Evolutionary conservation across 495 filamentous ascomycete species (phyloP), one percentile per base, ranked within the genome.

Genomic region (Hyaloscypha variabilis): DNA sequence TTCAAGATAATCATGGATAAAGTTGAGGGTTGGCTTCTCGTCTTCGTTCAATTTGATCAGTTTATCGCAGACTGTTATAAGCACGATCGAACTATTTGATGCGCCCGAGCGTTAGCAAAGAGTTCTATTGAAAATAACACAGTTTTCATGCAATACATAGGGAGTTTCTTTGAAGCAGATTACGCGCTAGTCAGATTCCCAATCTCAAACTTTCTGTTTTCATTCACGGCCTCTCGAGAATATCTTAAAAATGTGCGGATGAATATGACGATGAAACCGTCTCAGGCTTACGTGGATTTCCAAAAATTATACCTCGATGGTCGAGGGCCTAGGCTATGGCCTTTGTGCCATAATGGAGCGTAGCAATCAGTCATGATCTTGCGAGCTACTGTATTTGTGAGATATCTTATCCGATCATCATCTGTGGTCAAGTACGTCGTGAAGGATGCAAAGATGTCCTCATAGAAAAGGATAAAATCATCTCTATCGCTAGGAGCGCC

Each of bases 1-100:
- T 66, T 81, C 78, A 25, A 86, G 75, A 64, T 82, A 86, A n/a
- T 76, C 77, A 61, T 82, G 77, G 36, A 86, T 81, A 28, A 79
- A 81, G 63, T 68, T 76, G 23, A 86, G 72, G 14, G 75, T 74
- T 28, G 54, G 17, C 46, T 68, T 73, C 51, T 76, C 67, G 8
- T 80, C 74, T 19, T 75, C 75, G 34, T 75, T 77, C 8, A 79
- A 74, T 23, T 75, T 63, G 30, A 77, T 76, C 19, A 79, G 72
- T 64, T 77, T 79, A 42, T 85, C 81, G 55, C 79, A 83, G 59
- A 86, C 77, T 30, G 78, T 77, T 36, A 77, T 75, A 28, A 86
- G 67, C 39, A 85, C 79, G 14, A 81, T 75, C 3, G 82, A 82
- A 55, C 82, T 84, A 31, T 19, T 2, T 63, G 25, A 59, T 19